phyloP scores from a whole-genome alignment of 148 eudicot genomes.

The Rhododendron ovatum region DNA sequence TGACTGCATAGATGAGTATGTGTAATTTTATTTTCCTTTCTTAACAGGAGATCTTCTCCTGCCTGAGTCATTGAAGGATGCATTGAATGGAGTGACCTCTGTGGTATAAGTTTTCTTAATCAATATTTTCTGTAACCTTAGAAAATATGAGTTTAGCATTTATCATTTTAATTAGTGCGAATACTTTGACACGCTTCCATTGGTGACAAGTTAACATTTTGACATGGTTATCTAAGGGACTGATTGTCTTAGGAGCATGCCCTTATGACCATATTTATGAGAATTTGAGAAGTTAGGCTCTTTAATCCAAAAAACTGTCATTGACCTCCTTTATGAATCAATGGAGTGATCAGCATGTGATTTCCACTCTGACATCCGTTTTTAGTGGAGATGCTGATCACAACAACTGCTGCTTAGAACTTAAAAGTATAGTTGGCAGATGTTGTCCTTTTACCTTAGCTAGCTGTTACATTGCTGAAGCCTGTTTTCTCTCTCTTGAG shows the following conservation, averaged over 20 bases:
- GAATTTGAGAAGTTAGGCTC: background rate
- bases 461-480: background rate
- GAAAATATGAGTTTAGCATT: background rate
- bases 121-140: slow-evolving; percentile 1
- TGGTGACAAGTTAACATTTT: background rate
- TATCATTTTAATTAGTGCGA: no score
- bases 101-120: slow-evolving; percentile 31
- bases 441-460: background rate
- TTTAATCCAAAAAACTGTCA: background rate
- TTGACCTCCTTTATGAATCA: background rate
- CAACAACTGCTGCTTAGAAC: background rate
- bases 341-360: background rate
- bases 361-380: background rate
- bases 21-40: slow-evolving; percentile 14
- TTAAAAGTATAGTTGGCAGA: background rate
- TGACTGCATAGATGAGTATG: background rate
- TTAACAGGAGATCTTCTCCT: slow-evolving; percentile 51
- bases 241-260: background rate
- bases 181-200: background rate
- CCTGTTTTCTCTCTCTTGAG: background rate
- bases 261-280: background rate
- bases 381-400: background rate
- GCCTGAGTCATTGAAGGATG: slow-evolving; percentile 49
- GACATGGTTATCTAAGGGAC: background rate
- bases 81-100: slow-evolving; percentile 60